Conservation (phyloP, 148 eudicot species). For the Rhododendron kiyosumense region DNA sequence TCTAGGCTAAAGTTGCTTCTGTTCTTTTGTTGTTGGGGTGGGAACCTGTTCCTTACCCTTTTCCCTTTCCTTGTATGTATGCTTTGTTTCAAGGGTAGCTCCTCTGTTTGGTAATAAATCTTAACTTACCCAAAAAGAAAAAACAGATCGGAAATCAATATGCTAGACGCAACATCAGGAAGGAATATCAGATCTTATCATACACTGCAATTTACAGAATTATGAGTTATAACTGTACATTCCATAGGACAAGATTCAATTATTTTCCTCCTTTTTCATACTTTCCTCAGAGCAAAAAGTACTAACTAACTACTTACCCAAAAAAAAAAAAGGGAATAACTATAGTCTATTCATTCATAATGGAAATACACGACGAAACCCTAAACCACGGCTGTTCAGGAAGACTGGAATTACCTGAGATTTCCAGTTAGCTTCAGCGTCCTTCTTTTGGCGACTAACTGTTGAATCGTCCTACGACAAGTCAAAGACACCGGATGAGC, state of each 20-base stretch:
- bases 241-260: neutral
- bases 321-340: neutral
- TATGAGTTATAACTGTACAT: neutral
- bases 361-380: neutral
- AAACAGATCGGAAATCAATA: neutral
- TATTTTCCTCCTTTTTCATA: neutral
- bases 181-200: neutral
- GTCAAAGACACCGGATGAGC: neutral
- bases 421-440: conserved; percentile 92
- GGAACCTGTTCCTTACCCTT: no score
- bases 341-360: neutral
- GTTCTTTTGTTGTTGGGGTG: no score
- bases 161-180: neutral
- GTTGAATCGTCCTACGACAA: conserved; percentile 67
- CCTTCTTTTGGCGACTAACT: conserved; percentile 72
- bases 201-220: neutral
- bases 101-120: no score
- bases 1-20: no score
- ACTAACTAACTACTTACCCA: neutral
- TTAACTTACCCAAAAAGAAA: no score
- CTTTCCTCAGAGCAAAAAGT: neutral
- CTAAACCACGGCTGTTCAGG: neutral
- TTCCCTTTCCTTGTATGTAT: neutral
- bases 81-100: no score
- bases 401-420: conserved; percentile 47